Evolutionary conservation across 2,329 filamentous ascomycete genomes (phyloP), one percentile per base, ranked within the genome.

Genomic region (Fusarium sp.): DNA sequence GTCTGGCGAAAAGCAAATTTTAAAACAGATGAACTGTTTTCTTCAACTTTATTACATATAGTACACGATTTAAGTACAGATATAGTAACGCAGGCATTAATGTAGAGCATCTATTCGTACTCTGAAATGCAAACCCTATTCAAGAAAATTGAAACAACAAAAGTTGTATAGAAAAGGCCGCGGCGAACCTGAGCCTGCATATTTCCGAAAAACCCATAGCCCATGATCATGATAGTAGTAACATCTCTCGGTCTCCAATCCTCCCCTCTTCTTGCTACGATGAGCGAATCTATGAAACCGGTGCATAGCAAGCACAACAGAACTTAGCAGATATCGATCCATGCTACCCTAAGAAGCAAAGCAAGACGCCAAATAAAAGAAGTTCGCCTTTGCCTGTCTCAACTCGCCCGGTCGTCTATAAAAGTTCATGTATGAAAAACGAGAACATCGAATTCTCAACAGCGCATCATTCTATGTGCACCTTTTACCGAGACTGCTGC

Each of bases 401-500:
- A 49, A 51, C 49, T 67, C 57, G 47, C 62, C 65, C 63, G 45
- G 53, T 67, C 74, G 59, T 75, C 69, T 75, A 75, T 74, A 62
- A 68, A 67, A 72, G 63, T 66, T 74, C 72, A 71, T 72, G 63
- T 69, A 74, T 73, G 65, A 76, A 74, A 70, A 72, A 67, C 46
- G 65, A 56, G 60, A 65, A 54, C 60, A 41, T 67, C 37, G 45
- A 32, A 41, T 68, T 63, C 57, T 69, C 52, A 42, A 45, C 32
- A 54, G 44, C 55, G 32, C 40, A 27, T 49, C 40, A 41, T 41
- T 61, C 18, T 37, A 4, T 12, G 34, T 37, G 34, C 34, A 37
- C 18, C 18, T n/a, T 57, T 70, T 69, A 76, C 56, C 71, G 64
- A 42, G 71, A 51, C 57, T 75, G 77, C 57, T 81, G 80, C n/a